Conservation (phyloP, 1,284 basidiomycete species). For the Apiotrichum porosum region DNA sequence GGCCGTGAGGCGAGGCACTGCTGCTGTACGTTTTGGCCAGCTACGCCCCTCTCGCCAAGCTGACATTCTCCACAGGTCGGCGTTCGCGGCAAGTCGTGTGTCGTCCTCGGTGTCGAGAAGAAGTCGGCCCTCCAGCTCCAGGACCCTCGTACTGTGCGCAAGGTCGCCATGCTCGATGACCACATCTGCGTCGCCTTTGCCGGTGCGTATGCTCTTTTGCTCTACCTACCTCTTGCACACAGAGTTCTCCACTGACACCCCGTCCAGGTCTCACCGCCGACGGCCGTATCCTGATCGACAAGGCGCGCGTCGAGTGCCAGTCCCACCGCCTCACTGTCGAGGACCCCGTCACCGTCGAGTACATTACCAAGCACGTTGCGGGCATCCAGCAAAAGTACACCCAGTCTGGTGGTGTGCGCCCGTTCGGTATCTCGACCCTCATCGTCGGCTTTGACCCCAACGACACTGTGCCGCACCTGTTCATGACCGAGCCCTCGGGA, state of each 20-base stretch:
- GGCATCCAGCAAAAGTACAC: constrained; percentile 99
- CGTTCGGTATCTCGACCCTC: constrained; percentile 95
- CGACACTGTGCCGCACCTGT: constrained; percentile 80
- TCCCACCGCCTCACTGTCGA: constrained; percentile 96
- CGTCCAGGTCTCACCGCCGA: constrained; percentile 96
- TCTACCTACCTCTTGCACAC: too few relatives aligned
- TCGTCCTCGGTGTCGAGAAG: constrained; percentile 98
- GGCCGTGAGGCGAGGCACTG: constrained; percentile 94
- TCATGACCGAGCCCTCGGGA: constrained; percentile 95
- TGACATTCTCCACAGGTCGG: constrained; percentile 75
- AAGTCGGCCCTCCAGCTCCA: constrained; percentile 96
- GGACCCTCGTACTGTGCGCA: constrained; percentile 94
- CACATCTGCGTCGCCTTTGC: constrained; percentile 97
- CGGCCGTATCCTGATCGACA: constrained; percentile 96
- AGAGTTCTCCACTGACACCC: neutral
- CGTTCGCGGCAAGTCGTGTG: constrained; percentile 88
- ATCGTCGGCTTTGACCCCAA: constrained; percentile 97
- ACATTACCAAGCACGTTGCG: constrained; percentile 96
- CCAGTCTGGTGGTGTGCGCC: constrained; percentile 96
- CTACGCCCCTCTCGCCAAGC: constrained; percentile 1
- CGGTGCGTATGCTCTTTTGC: constrained; percentile 63
- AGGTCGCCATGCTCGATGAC: constrained; percentile 98
- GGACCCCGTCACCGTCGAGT: constrained; percentile 96
- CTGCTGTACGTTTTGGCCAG: constrained; percentile 72
- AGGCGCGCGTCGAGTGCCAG: constrained; percentile 95